phyloP scores from a whole-genome alignment of 371 early-diverging fungal species.

The Dichotomocladium elegans region DNA sequence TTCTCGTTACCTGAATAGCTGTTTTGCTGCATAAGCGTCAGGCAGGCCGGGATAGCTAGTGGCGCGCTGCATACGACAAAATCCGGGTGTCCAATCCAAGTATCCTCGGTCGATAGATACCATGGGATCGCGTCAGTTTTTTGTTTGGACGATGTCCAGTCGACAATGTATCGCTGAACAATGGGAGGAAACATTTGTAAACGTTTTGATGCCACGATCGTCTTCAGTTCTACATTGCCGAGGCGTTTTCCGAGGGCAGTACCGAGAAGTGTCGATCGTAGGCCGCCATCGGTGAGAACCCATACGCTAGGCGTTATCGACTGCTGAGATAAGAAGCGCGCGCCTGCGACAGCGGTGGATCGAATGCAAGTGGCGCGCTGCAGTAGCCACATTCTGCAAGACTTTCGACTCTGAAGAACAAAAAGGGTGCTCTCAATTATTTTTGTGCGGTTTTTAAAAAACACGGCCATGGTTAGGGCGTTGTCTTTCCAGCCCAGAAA shows the following conservation, averaged over 20 bases:
- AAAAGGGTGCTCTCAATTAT: no score
- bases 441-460: no score
- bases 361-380: neutral
- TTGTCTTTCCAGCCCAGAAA: no score
- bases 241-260: constrained; percentile 11
- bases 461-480: no score
- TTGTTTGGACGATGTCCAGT: constrained; percentile 7
- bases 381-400: no score
- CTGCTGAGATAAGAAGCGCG: neutral
- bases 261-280: constrained; percentile 12
- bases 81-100: constrained; percentile 18
- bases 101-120: constrained; percentile 20
- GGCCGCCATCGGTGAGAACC: constrained; percentile 17
- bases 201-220: constrained; percentile 1
- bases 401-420: no score
- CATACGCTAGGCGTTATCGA: constrained; percentile 1
- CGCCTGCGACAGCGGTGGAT: neutral
- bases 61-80: constrained; percentile 32
- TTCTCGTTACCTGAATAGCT: constrained; percentile 25
- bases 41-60: constrained; percentile 32
- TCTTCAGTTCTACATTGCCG: constrained; percentile 8
- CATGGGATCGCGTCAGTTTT: constrained; percentile 19
- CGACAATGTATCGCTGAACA: constrained; percentile 13
- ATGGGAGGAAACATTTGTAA: constrained; percentile 10
- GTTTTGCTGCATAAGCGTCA: constrained; percentile 15